Base-by-base conservation (phyloP, 2,329 filamentous ascomycete species). In the Penicillium glabrum region DNA sequence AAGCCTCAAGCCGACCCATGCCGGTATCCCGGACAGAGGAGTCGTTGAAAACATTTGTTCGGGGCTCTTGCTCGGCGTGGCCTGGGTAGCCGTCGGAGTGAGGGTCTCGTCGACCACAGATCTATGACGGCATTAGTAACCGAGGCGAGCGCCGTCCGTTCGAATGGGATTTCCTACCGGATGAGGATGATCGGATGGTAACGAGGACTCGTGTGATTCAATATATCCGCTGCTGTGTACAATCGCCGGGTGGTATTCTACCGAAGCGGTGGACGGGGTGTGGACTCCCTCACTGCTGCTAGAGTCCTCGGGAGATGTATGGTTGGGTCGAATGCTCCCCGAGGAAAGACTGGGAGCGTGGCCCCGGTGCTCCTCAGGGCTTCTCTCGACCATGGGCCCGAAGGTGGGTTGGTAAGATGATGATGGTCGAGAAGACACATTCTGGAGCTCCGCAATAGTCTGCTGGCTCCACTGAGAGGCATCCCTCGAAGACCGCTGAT, bases 221-320 rank as follows among this genome's bases (percentile, higher is more conserved):
- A 79, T 75, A 59, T 75, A 79, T 46, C 77, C 77, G 62, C 76
- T 79, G 65, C 76, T 79, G 50, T 78, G 75, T 56, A 80, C 74
- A 59, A 80, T 80, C 21, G 78, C 76, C 10, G 78, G 78, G 57
- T 80, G 75, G 53, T 80, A 79, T 54, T 80, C 78, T 27, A 77
- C 69, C n/a, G 75, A 74, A 13, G 78, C 73, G 26, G 75, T 78
- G 8, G 77, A 79, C 5, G 78, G 78, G 24, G 78, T 80, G 8
- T 77, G 73, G 2, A 80, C 76, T 16, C 77, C 77, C 57, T 80
- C 79, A 53, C 77, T 80, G 63, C 77, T 80, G 61, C 77, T 80
- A 1, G 77, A 79, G 63, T 79, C 78, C 62, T 79, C 77, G 1
- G 79, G 78, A n/a, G 77, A 79, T 16, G 72, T 76, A 39, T 76